A percentile compares a stretch with the other conserved stretches of the same genome.
These are phyloP conservation scores for Fraxinus albicans DNA, from an alignment of 305 asterid genomes.

Conservation along the genomic window DNA sequence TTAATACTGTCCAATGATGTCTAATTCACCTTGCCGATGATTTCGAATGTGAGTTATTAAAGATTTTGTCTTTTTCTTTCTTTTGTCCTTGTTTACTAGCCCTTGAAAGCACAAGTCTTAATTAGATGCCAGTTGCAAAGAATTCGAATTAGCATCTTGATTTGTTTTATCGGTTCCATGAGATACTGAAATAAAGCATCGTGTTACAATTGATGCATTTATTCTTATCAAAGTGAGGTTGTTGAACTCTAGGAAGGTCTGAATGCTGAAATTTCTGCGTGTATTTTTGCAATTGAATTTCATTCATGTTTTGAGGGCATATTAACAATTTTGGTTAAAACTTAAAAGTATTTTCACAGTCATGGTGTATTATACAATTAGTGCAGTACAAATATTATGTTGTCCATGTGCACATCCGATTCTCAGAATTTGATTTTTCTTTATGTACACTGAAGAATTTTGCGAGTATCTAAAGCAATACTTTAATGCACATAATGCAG, in stretches of 20 bases:
- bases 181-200: background rate
- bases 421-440: background rate
- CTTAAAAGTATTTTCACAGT: background rate
- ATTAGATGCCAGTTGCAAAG: background rate
- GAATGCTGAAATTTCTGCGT: background rate
- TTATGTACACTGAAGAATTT: background rate
- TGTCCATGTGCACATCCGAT: background rate
- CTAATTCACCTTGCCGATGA: background rate
- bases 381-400: background rate
- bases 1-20: background rate
- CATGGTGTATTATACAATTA: background rate
- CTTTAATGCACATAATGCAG: conserved; percentile 41
- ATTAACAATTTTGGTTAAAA: background rate
- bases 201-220: background rate
- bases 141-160: background rate
- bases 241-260: background rate
- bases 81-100: background rate
- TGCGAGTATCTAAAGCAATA: background rate
- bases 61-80: background rate
- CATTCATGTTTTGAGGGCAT: background rate
- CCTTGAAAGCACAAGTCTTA: background rate
- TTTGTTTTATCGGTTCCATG: background rate
- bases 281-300: background rate
- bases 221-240: background rate
- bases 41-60: background rate